These are phyloP conservation scores for Botrytis squamosa DNA, from an alignment of 2,329 filamentous ascomycete species.

Conservation along the genomic window DNA sequence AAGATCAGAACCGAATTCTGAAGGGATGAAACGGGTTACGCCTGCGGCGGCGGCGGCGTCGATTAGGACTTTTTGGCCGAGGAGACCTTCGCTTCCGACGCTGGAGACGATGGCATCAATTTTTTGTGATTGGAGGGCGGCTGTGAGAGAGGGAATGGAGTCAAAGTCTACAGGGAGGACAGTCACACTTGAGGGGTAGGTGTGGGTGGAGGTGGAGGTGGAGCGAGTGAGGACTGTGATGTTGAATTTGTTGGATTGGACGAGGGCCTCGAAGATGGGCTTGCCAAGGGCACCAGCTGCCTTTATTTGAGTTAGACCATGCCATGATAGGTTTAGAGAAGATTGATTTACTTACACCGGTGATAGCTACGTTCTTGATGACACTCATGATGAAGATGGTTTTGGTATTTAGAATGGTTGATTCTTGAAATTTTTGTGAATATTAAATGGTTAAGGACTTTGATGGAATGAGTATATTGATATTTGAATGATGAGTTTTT, in stretches of 20 bases:
- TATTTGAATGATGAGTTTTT: neutral
- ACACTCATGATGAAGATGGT: constrained; percentile 25
- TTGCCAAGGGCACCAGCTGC: constrained; percentile 32
- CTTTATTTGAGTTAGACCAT: constrained; percentile 23
- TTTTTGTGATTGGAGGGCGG: constrained; percentile 51
- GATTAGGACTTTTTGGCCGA: constrained; percentile 51
- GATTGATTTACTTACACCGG: constrained; percentile 30
- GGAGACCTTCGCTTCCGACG: constrained; percentile 40
- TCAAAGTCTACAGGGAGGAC: constrained; percentile 48
- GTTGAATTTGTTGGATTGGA: constrained; percentile 41
- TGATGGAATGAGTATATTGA: neutral
- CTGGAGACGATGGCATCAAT: constrained; percentile 56
- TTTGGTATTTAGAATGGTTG: neutral
- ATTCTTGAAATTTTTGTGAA: neutral
- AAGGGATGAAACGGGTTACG: constrained; percentile 61
- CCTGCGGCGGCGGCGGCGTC: constrained; percentile 58
- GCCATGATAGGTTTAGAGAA: neutral
- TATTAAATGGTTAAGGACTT: neutral
- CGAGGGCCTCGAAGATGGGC: constrained; percentile 30
- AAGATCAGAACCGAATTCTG: constrained; percentile 52
- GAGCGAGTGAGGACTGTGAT: constrained; percentile 51
- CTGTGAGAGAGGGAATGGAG: constrained; percentile 43
- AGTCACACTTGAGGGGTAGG: constrained; percentile 40
- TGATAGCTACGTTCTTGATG: constrained; percentile 34
- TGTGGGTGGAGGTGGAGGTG: constrained; percentile 24